phyloP scores from a whole-genome alignment of 352 stramenopile species.

The Globisporangium cylindrosporum region DNA sequence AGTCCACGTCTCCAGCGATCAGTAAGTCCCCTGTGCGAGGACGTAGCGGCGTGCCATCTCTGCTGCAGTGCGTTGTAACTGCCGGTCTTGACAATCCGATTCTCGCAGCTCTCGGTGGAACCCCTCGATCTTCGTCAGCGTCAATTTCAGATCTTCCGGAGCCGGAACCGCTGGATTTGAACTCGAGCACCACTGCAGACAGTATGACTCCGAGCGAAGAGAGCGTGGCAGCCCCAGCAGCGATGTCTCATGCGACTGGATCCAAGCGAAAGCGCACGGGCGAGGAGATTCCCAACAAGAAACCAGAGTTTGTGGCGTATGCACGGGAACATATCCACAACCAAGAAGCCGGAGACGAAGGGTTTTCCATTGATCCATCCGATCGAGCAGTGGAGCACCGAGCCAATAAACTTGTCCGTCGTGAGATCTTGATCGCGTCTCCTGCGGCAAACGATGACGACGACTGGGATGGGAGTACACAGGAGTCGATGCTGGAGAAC shows the following conservation, averaged over 20 bases:
- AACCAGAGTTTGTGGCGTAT: constrained; percentile 63
- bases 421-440: constrained; percentile 83
- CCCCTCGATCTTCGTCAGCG: constrained; percentile 33
- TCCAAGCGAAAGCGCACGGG: constrained; percentile 19
- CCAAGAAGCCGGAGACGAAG: constrained; percentile 77
- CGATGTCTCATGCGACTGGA: not conserved
- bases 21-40: constrained; percentile 14
- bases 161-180: constrained; percentile 44
- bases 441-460: constrained; percentile 76
- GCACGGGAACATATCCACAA: constrained; percentile 75
- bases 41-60: constrained; percentile 17
- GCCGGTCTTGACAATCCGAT: constrained; percentile 53
- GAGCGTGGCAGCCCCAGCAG: constrained; percentile 6
- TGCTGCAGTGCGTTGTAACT: constrained; percentile 27
- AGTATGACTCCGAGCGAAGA: constrained; percentile 8
- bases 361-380: constrained; percentile 82
- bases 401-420: constrained; percentile 78
- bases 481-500: constrained; percentile 37
- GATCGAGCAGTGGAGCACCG: constrained; percentile 81
- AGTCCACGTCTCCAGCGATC: constrained; percentile 12
- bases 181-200: constrained; percentile 14
- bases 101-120: constrained; percentile 56
- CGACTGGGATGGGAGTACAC: constrained; percentile 51
- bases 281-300: constrained; percentile 6
- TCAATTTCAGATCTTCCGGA: constrained; percentile 25